Evolutionary conservation across 768 basidiomycete species (phyloP), one percentile per base, ranked within the genome.

Genomic region (Cyathus striatus): DNA sequence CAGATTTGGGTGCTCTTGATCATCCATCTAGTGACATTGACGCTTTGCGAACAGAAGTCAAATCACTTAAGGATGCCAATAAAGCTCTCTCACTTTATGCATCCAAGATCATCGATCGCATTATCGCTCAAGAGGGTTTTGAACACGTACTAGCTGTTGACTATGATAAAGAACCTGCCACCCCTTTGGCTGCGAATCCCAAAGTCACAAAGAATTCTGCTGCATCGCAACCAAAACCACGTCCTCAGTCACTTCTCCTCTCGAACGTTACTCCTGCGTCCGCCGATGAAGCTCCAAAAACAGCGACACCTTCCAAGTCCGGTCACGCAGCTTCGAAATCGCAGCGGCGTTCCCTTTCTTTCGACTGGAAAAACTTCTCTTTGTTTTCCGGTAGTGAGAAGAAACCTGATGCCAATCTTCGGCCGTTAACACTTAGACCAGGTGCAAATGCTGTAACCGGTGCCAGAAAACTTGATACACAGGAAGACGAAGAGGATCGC

Each of bases 21-120:
- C 66, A 62, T 42, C 55, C 57, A 23, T 64, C 75, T 35, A 81
- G 68, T 42, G 86, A 90, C 51, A 61, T 89, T 49, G 83, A 88
- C 33, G 75, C 81, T n/a, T 64, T 98, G 41, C 76, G 85, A 25
- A 76, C 68, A 9, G 95, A 98, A 62, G 84, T 96, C 59, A 95
- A 95, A 62, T 83, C 82, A 23, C 78, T 98, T 62, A 89, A 86
- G 60, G 94, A 96, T 59, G 91, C 91, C 34, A 97, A 96, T 71
- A 95, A 95, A 61, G 94, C 94, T 1, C 70, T 98, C 10, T 91
- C 91, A 14, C 66, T 97, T 30, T 98, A 98, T 57, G 92, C 94
- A 3, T 92, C 90, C 36, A 98, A 97, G 73, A 98, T 98, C 51
- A 89, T 98, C 55, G 95, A 98, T 68, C 81, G 94, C 35, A 96